Base-by-base conservation (phyloP, 2,329 filamentous ascomycete species). In the Ophiostoma sp. region DNA sequence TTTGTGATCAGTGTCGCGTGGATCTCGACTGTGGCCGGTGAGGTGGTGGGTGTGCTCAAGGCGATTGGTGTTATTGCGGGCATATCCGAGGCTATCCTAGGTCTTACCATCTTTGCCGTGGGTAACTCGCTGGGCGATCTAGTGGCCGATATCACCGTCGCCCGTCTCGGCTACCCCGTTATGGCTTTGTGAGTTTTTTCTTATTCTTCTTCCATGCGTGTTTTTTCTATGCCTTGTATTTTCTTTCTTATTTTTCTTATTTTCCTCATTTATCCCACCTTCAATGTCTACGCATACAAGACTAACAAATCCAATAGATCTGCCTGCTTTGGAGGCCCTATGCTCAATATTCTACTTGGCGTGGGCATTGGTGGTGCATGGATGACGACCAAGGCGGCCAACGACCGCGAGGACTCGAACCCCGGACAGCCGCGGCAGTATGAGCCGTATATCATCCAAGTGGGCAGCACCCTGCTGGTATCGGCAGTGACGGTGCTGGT, bases 321-420 rank as follows among this genome's bases (percentile, higher is more conserved):
- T 44, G 95, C 95, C 4, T 99, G 95, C 78, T 97, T 99, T 78
- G 95, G 95, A n/a, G 96, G 95, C 0, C 95, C 95, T 0, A 94
- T 99, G 93, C 86, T 99, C 57, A 99, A 99, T 76, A 99, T 99
- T 73, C 82, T 99, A 0, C 86, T 99, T 4, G 95, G 95, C 0
- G 94, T 99, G 68, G 95, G 95, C n/a, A 83, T 98, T 4, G 91
- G 91, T 35, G 95, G 95, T 20, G 86, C 92, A 54, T 96, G 94
- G 77, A 95, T 97, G 86, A 94, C 92, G 70, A 84, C 96, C 20
- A 85, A 85, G 69, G 85, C 87, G 41, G 90, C 90, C 23, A 86
- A 90, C 74, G 83, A 87, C 73, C 83, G 83, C 68, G 87, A 92
- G 72, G 79, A 82, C 36, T 89, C 89, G 74, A 89, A 94, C 75